These are phyloP conservation scores for Aureobasidium sp. DNA, from an alignment of 2,329 filamentous ascomycete genomes.

Conservation along the genomic window DNA sequence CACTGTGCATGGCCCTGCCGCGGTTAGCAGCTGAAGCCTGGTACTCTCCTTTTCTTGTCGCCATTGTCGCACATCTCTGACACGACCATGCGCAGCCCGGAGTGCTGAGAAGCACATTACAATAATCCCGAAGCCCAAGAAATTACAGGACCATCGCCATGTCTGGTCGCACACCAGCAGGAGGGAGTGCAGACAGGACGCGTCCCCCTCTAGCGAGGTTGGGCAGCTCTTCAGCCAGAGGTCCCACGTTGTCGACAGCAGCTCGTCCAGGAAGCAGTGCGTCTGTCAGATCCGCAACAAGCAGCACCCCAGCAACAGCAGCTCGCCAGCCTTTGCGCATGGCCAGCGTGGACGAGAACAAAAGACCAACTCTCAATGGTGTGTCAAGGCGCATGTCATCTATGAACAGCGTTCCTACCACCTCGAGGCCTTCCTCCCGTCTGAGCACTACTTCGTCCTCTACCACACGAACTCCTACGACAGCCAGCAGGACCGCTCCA, in stretches of 20 bases:
- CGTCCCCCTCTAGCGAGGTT: not conserved
- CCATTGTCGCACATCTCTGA: not conserved
- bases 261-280: not conserved
- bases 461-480: not conserved
- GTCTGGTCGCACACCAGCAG: constrained; percentile 2
- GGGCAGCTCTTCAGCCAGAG: constrained; percentile 5
- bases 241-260: not conserved
- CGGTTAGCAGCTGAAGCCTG: constrained; percentile 4
- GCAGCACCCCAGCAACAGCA: not conserved
- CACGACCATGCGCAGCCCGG: not conserved
- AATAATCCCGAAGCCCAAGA: not conserved
- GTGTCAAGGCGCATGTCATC: constrained; percentile 11
- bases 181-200: not conserved
- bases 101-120: constrained; percentile 2
- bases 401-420: not conserved
- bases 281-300: constrained; percentile 3
- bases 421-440: not conserved
- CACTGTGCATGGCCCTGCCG: constrained; percentile 1
- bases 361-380: constrained; percentile 9
- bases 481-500: not conserved
- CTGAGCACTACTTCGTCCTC: not conserved
- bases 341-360: not conserved
- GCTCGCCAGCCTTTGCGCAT: not conserved
- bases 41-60: not conserved
- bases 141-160: constrained; percentile 1